Base-by-base conservation (phyloP, 768 basidiomycete genomes). In the Leccinum barrowsii region DNA sequence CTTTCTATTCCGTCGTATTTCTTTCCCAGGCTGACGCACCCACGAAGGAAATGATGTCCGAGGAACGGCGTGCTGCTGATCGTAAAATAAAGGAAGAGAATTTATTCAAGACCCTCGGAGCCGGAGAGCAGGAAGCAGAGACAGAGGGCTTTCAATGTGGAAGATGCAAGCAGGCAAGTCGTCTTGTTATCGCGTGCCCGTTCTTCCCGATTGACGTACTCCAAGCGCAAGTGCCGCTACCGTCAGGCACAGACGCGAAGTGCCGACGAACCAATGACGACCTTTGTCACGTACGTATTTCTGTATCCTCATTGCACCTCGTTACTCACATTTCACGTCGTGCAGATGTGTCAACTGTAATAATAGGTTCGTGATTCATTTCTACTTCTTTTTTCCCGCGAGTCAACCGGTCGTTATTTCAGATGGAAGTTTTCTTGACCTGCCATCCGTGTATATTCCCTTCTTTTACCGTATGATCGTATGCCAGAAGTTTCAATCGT, bases 191-290 rank as follows among this genome's bases (percentile, higher is more conserved):
- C 58, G 5, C 2, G 13, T 10, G 2, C 26, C 4, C n/a, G 12
- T n/a, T 26, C 5, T 44, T 12, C 26, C 17, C 17, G 12, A 47
- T 40, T 64, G 13, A 65, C 35, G 6, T 40, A 52, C 56, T 42
- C 42, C 19, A 60, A 89, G 87, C 78, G 89, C 66, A 92, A 94
- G 76, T 92, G 92, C 66, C 83, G 89, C 48, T 98, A 97, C 67
- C 89, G 92, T 64, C 94, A 98, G 77, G 92, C 93, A 66, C 97
- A 99, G 72, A 99, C 97, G 7, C 83, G 97, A 56, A 94, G 92
- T 69, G 96, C 97, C 7, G 97, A 98, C 76, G 97, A 98, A 75
- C 95, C 96, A 22, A 98, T 98, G 95, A 98, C 96, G 3, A 95
- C 94, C 19, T 96, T 94, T 70, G 92, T 94, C 64, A 94, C 91